These are phyloP conservation scores for Fusarium miscanthi DNA, from an alignment of 2,329 filamentous ascomycete genomes.

Conservation along the genomic window DNA sequence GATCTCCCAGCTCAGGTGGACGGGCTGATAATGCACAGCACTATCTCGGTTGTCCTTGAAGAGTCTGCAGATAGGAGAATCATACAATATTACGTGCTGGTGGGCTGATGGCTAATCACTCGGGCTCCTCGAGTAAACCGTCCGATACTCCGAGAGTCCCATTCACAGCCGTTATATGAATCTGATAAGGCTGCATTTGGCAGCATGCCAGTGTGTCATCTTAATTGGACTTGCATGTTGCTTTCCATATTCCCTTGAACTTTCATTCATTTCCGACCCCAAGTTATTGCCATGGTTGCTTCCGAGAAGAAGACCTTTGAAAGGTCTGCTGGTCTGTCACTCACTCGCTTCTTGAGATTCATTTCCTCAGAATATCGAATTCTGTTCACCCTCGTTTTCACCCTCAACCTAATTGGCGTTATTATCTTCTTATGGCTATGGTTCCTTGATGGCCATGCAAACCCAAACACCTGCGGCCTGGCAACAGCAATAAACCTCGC, in stretches of 20 bases:
- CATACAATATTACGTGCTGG: not conserved
- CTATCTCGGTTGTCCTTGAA: not conserved
- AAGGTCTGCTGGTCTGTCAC: slow-evolving; percentile 16
- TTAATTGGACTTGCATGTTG: not conserved
- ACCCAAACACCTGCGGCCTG: slow-evolving; percentile 49
- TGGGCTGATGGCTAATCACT: slow-evolving; percentile 6
- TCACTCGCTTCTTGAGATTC: slow-evolving; percentile 37
- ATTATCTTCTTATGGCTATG: slow-evolving; percentile 28
- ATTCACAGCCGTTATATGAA: slow-evolving; percentile 12
- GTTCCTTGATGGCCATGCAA: slow-evolving; percentile 46
- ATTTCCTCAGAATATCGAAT: slow-evolving; percentile 55
- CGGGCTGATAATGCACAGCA: slow-evolving; percentile 5
- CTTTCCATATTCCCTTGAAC: not conserved
- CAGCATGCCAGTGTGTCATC: not conserved
- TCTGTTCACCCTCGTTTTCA: slow-evolving; percentile 60
- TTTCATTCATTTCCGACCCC: slow-evolving; percentile 11
- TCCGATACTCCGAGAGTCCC: not conserved
- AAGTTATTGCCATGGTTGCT: not conserved
- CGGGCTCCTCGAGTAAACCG: not conserved
- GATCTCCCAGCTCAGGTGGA: not conserved
- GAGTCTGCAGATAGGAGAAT: not conserved
- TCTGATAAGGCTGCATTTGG: not conserved
- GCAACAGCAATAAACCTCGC: slow-evolving; percentile 56
- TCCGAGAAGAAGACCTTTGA: not conserved
- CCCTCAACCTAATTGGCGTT: slow-evolving; percentile 53